Conservation (phyloP, 2,329 filamentous ascomycete genomes). For the Cercospora sojina region DNA sequence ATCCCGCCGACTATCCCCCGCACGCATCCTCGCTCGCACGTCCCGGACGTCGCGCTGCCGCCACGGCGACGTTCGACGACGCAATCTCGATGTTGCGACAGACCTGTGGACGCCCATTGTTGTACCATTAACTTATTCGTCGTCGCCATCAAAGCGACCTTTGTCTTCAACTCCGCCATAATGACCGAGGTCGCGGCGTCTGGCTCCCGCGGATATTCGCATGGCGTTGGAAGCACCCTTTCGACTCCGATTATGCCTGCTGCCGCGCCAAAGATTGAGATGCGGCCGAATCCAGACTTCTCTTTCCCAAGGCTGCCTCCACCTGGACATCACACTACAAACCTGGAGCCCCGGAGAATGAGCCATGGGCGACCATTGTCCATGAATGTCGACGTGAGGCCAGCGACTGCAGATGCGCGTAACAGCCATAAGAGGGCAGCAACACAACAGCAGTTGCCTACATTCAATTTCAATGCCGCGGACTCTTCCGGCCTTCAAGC, state of each 20-base stretch:
- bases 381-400: constrained; percentile 39
- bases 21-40: not conserved
- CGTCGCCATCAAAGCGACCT: constrained; percentile 9
- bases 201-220: constrained; percentile 28
- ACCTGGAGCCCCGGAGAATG: not conserved
- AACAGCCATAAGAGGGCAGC: constrained; percentile 39
- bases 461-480: constrained; percentile 52
- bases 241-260: constrained; percentile 34
- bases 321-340: constrained; percentile 26
- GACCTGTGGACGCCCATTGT: not conserved
- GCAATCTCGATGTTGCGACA: constrained; percentile 4
- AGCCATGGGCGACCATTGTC: constrained; percentile 34
- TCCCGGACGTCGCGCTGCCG: not conserved
- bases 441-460: constrained; percentile 41
- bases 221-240: constrained; percentile 42
- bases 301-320: constrained; percentile 47
- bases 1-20: not conserved
- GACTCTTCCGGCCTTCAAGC: constrained; percentile 38
- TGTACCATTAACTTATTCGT: constrained; percentile 9
- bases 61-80: not conserved
- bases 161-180: constrained; percentile 8
- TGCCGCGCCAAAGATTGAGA: constrained; percentile 38
- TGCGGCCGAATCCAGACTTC: constrained; percentile 51
- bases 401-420: constrained; percentile 39
- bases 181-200: constrained; percentile 34